These are phyloP conservation scores for Cutaneotrichosporon mucoides DNA, from an alignment of 1,284 basidiomycete genomes.

Conservation along the genomic window DNA sequence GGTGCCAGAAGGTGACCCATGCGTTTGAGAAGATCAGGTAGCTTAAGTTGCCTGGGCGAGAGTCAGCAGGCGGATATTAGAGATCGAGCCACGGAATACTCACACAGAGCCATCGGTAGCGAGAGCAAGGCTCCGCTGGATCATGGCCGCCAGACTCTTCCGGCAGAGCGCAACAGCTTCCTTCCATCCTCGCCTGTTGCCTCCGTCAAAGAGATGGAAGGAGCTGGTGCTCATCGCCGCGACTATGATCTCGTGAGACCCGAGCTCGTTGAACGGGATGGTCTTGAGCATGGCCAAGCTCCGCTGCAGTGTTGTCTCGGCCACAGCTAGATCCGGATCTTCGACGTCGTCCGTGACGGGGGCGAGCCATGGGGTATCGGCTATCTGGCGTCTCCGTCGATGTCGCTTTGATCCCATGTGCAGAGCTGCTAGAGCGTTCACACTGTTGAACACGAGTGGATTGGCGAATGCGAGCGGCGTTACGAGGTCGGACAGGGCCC, in stretches of 20 bases:
- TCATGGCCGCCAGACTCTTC: constrained; percentile 4
- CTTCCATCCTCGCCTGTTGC: constrained; percentile 19
- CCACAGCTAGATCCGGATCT: neutral
- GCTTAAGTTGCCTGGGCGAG: too few species aligned
- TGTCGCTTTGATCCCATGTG: constrained; percentile 17
- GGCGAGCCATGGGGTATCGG: constrained; percentile 9
- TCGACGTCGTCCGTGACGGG: neutral
- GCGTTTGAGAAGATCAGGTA: neutral
- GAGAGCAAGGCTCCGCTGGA: constrained; percentile 8
- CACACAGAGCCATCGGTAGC: constrained; percentile 4
- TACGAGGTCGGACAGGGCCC: constrained; percentile 20
- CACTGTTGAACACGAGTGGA: constrained; percentile 21
- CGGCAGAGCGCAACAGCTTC: constrained; percentile 21
- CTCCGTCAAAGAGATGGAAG: constrained; percentile 30
- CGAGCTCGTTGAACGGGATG: constrained; percentile 18
- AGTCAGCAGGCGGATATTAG: too few species aligned
- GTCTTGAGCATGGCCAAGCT: constrained; percentile 19
- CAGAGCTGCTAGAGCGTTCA: constrained; percentile 24
- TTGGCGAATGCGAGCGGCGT: constrained; percentile 22
- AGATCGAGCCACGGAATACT: too few species aligned
- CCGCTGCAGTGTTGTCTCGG: constrained; percentile 15
- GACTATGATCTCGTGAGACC: constrained; percentile 24
- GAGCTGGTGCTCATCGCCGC: constrained; percentile 24
- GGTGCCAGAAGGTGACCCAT: constrained; percentile 59
- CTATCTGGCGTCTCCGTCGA: too few species aligned